These are phyloP conservation scores for Sphaerostilbella broomeana DNA, from an alignment of 2,329 filamentous ascomycete genomes.

Conservation along the genomic window DNA sequence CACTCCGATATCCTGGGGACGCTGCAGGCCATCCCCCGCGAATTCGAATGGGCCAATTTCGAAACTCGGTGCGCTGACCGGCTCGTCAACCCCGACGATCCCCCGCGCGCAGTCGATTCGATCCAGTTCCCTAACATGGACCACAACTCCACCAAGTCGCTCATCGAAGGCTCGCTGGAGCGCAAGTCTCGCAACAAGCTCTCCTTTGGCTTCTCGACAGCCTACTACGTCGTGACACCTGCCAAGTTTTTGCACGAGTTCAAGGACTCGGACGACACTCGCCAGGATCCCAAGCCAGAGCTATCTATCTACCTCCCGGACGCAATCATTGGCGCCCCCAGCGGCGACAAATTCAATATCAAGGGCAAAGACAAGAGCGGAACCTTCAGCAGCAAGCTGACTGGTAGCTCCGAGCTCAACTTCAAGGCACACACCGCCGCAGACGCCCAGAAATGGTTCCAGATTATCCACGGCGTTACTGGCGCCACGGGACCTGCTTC, in stretches of 20 bases:
- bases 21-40: constrained; percentile 67
- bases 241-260: constrained; percentile 91
- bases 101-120: constrained; percentile 64
- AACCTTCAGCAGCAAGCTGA: constrained; percentile 72
- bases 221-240: constrained; percentile 86
- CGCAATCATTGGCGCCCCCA: constrained; percentile 65
- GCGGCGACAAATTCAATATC: constrained; percentile 81
- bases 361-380: constrained; percentile 90
- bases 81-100: constrained; percentile 70
- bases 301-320: constrained; percentile 89
- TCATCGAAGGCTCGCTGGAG: constrained; percentile 85
- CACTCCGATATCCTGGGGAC: constrained; percentile 77
- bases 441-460: constrained; percentile 81
- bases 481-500: constrained; percentile 39
- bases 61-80: constrained; percentile 60
- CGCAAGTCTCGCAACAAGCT: constrained; percentile 85
- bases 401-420: constrained; percentile 68
- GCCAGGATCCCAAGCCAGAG: constrained; percentile 72
- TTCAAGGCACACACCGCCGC: constrained; percentile 82
- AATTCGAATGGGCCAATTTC: constrained; percentile 93
- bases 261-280: constrained; percentile 75
- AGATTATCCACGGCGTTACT: constrained; percentile 58
- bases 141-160: constrained; percentile 69
- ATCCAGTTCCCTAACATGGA: constrained; percentile 85
- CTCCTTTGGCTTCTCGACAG: constrained; percentile 66